Evolutionary conservation across 805 yeast genomes (phyloP), one percentile per base, ranked within the genome.

Genomic region (Cyberlindnera maclurae): DNA sequence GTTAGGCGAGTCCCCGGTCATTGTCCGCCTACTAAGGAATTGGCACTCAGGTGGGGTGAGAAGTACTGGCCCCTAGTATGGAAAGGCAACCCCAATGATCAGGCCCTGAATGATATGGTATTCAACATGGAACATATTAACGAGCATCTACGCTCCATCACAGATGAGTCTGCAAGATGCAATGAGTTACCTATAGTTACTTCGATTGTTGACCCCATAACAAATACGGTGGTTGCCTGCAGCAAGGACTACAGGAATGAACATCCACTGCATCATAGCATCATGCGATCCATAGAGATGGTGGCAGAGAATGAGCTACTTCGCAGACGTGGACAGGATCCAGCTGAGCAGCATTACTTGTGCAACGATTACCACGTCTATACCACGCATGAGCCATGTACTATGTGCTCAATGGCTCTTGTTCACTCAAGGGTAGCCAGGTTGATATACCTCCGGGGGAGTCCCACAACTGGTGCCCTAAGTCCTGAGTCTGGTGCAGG

Each of bases 391-490:
- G 98, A 93, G 58, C 98, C 98, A 0, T 93, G 98, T 53, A 75
- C 86, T 0, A 93, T 90, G 97, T 93, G 98, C 54, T 64, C 85
- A 6, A 93, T 93, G 98, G 97, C 97, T 0, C 65, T 93, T 30
- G 79, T 89, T 10, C 98, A 93, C 57, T 90, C 97, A 1, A 67
- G 98, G 35, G 72, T 93, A 0, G 71, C 77, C 12, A 67, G 87
- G 37, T 62, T 90, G 26, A 63, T 84, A 1, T 90, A 79, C 59
- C 47, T 83, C 13, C 62, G 64, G 29, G 63, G 72, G 3, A 70
- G 73, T 46, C 47, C 51, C 0, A 41, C 43, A 17, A 75, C 83
- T 0, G 88, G 86, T 6, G 75, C 73, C 3, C 65, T 79, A 28
- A 72, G 65, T 31, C 70, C 70, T 3, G 49, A 52, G 1, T 71